Evolutionary conservation across 2,329 filamentous ascomycete species (phyloP).

Genomic region (Dactylonectria macrodidyma): DNA sequence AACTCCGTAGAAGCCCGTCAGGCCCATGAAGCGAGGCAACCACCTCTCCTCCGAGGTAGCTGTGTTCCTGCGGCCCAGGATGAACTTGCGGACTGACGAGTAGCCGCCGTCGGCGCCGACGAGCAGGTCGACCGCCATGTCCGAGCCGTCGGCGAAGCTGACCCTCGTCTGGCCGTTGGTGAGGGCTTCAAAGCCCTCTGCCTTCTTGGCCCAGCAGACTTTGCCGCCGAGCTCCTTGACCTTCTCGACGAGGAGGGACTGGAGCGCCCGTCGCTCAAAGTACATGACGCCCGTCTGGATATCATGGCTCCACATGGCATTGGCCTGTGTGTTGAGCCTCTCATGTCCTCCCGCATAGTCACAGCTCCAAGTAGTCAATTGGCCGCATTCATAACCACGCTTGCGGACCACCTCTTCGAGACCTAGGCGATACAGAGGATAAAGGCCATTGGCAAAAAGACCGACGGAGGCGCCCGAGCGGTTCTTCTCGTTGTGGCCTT

Average conservation of each 20-base stretch:
- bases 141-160: constrained; percentile 29
- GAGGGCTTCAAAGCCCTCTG: constrained; percentile 27
- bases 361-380: constrained; percentile 33
- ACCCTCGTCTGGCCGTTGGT: constrained; percentile 28
- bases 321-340: constrained; percentile 27
- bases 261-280: constrained; percentile 40
- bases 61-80: constrained; percentile 34
- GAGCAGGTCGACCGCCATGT: constrained; percentile 32
- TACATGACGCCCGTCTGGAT: constrained; percentile 38
- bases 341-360: constrained; percentile 28
- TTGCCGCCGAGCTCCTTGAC: constrained; percentile 37
- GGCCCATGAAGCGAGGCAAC: constrained; percentile 42
- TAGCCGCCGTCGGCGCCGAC: constrained; percentile 44
- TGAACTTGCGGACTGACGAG: constrained; percentile 38
- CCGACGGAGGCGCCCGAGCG: constrained; percentile 42
- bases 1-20: constrained; percentile 44
- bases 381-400: constrained; percentile 33
- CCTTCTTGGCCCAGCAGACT: constrained; percentile 39
- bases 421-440: constrained; percentile 37
- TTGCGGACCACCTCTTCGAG: constrained; percentile 33
- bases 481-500: constrained; percentile 30
- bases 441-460: constrained; percentile 43
- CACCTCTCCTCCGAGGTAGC: constrained; percentile 35
- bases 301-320: constrained; percentile 41
- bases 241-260: constrained; percentile 36